A percentile compares a stretch with the other conserved stretches of the same genome.
These are phyloP conservation scores for Wallacemonas collosoma DNA, from an alignment of 208 protist genomes.

Conservation along the genomic window DNA sequence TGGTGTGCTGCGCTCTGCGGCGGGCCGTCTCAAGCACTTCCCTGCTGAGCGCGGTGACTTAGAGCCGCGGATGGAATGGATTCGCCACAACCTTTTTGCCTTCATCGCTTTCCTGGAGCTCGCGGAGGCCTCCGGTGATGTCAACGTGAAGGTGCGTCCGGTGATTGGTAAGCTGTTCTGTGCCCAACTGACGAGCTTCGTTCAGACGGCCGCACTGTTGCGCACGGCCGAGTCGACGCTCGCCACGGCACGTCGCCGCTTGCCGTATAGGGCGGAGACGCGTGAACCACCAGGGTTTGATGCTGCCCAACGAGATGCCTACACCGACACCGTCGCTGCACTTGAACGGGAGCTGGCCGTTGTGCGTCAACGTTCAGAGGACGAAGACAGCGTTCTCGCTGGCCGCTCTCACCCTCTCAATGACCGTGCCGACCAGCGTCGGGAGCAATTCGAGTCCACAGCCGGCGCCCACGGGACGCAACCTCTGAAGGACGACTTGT, in stretches of 20 bases:
- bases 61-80: conserved; percentile 84
- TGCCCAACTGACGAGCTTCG: conserved; percentile 47
- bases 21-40: conserved; percentile 67
- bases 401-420: conserved; percentile 69
- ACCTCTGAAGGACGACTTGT: conserved; percentile 61
- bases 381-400: conserved; percentile 61
- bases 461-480: conserved; percentile 78
- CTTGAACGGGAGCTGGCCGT: conserved; percentile 35
- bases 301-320: neutral
- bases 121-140: conserved; percentile 64
- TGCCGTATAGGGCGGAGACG: no score
- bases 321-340: neutral
- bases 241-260: neutral
- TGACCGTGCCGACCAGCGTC: conserved; percentile 46
- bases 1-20: conserved; percentile 66
- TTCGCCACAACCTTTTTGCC: conserved; percentile 71
- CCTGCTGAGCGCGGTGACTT: conserved; percentile 70
- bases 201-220: conserved; percentile 24
- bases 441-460: conserved; percentile 79
- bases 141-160: conserved; percentile 34
- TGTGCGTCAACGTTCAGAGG: conserved; percentile 33
- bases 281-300: no score
- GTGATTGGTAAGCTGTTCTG: conserved; percentile 76
- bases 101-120: conserved; percentile 82
- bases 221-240: conserved; percentile 15